Evolutionary conservation across 169 alveolate species (phyloP).

Genomic region (Plasmodium malariae): DNA sequence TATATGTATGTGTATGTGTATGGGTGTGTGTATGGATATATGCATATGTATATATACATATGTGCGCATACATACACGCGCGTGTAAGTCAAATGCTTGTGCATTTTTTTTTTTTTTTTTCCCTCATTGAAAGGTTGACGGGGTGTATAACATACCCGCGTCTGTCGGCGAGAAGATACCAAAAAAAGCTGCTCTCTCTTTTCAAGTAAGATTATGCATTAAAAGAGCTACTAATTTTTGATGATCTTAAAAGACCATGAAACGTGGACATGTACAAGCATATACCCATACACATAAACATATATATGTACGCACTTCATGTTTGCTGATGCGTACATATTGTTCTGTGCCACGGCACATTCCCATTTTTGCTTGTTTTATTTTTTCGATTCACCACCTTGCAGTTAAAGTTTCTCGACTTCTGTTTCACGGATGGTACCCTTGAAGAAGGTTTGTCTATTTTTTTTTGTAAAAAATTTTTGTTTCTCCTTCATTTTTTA

Average conservation of each 20-base stretch:
- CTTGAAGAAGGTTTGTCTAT: conserved; percentile 34
- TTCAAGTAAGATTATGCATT: conserved; percentile 28
- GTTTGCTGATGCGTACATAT: too few species aligned
- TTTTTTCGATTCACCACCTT: not conserved
- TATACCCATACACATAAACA: not conserved
- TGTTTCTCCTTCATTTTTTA: not conserved
- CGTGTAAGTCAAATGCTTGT: not conserved
- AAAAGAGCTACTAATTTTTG: too few species aligned
- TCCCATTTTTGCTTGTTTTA: not conserved
- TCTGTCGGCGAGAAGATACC: conserved; percentile 13
- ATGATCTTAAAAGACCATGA: too few species aligned
- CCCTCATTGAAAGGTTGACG: conserved; percentile 27
- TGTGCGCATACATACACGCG: not conserved
- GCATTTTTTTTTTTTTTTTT: not conserved
- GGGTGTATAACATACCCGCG: conserved; percentile 36
- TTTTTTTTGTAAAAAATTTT: not conserved
- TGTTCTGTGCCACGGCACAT: too few species aligned
- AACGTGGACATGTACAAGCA: not conserved
- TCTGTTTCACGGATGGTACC: conserved; percentile 22
- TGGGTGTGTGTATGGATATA: not conserved
- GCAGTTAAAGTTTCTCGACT: conserved; percentile 41
- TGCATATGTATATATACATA: not conserved
- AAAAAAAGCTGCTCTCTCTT: conserved; percentile 26
- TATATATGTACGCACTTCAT: too few species aligned
- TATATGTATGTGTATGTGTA: not conserved